Conservation (phyloP, 2,329 filamentous ascomycete species). For the Epicoccum nigrum region DNA sequence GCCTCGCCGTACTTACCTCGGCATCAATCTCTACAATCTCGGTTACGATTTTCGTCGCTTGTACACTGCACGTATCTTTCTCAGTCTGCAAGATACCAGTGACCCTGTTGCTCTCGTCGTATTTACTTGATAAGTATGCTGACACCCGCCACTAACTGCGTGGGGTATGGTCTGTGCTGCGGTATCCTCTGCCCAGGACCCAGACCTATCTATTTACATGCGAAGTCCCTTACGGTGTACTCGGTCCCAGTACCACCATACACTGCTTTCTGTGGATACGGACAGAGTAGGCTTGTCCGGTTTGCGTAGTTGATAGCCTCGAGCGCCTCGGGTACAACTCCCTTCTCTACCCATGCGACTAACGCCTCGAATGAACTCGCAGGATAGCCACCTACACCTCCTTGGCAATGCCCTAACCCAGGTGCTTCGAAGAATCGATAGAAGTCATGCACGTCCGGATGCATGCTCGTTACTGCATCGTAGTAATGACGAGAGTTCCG, state of each 20-base stretch:
- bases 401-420: conserved; percentile 30
- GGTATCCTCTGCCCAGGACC: too few relatives aligned
- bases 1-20: too few relatives aligned
- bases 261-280: conserved; percentile 20
- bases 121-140: too few relatives aligned
- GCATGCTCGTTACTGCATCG: conserved; percentile 12
- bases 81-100: too few relatives aligned
- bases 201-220: neutral
- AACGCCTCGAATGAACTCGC: conserved; percentile 43
- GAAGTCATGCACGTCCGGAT: conserved; percentile 24
- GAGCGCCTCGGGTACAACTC: conserved; percentile 21
- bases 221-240: conserved; percentile 1
- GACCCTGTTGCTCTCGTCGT: too few relatives aligned
- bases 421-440: conserved; percentile 33
- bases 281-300: conserved; percentile 24
- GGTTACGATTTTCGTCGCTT: too few relatives aligned
- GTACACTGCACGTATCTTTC: too few relatives aligned
- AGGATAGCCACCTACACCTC: conserved; percentile 26
- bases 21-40: too few relatives aligned
- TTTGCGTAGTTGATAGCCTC: conserved; percentile 13
- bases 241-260: neutral
- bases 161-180: too few relatives aligned
- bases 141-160: too few relatives aligned
- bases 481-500: conserved; percentile 22
- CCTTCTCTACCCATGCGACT: conserved; percentile 38